phyloP scores from a whole-genome alignment of 2,329 filamentous ascomycete species.

The Raffaelea albimanens region DNA sequence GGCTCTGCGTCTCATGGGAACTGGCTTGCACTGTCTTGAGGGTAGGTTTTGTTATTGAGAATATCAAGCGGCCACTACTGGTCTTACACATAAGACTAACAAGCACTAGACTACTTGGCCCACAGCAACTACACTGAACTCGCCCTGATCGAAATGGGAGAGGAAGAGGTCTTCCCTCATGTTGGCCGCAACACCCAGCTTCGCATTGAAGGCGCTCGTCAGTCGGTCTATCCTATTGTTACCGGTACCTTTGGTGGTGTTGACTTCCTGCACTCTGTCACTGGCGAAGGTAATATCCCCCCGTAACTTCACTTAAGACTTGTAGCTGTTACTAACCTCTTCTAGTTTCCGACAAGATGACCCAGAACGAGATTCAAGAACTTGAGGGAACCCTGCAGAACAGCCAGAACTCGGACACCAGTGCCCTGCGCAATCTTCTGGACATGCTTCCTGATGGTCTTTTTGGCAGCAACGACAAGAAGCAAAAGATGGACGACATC shows the following conservation, averaged over 20 bases:
- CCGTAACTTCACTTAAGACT: too few species aligned
- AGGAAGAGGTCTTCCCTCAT: slow-evolving; percentile 74
- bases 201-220: slow-evolving; percentile 54
- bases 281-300: slow-evolving; percentile 46
- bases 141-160: slow-evolving; percentile 77
- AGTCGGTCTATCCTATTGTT: slow-evolving; percentile 67
- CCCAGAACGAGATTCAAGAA: slow-evolving; percentile 82
- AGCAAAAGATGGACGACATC: slow-evolving; percentile 68
- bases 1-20: slow-evolving; percentile 76
- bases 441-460: slow-evolving; percentile 74
- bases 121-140: slow-evolving; percentile 92
- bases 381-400: slow-evolving; percentile 73
- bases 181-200: slow-evolving; percentile 69
- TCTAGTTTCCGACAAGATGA: slow-evolving; percentile 73
- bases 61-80: too few species aligned
- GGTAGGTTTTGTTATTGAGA: too few species aligned
- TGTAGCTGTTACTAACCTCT: too few species aligned
- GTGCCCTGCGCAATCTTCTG: slow-evolving; percentile 68
- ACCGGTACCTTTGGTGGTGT: slow-evolving; percentile 93
- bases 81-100: too few species aligned
- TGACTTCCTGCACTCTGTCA: slow-evolving; percentile 86
- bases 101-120: slow-evolving; percentile 72
- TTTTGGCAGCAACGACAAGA: slow-evolving; percentile 66
- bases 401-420: slow-evolving; percentile 55
- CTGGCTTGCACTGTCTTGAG: slow-evolving; percentile 81